Evolutionary conservation across 129 eudicot genomes (phyloP), one percentile per base, ranked within the genome.

Genomic region (Oenanthe sinensis): DNA sequence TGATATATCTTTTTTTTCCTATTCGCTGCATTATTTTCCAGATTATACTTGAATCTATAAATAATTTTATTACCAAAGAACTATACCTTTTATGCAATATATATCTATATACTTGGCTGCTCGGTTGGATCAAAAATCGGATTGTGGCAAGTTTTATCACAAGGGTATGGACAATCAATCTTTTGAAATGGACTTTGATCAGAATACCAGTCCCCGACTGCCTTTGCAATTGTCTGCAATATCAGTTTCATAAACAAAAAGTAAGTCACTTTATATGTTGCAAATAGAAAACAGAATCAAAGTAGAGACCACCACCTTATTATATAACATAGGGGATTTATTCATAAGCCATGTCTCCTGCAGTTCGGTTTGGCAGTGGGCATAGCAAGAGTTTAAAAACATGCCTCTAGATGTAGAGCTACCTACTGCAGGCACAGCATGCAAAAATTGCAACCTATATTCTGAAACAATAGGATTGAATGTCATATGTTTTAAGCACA

Each of bases 351-450:
- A 96, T 43, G 99, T 96, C 84, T 88, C 99, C 77, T 92, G 97
- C 82, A 86, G 85, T 84, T 86, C 97, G 19, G 97, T 90, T 89
- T 96, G 99, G 87, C 97, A 90, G 79, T 96, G 99, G 60, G 96
- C 90, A 81, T 88, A 96, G 90, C 99, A 96, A 22, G 97, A 90
- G 80, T 96, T 92, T 67, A 96, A 85, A 71, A 88, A 96, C 85
- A 85, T 60, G 63, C 99, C 99, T 83, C 85, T 87, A 26, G 97
- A 84, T 62, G 85, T 15, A 62, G 91, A 87, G 39, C 83, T 68
- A 33, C 85, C 81, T 43, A 87, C 74, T 74, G 85, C 87, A 24
- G 73, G 77, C 81, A 96, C 78, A 72, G 95, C 90, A 71, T 12
- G 78, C 78, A 96, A 30, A 80, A 96, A 96, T 76, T 87, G 83